Conservation (phyloP, 1,284 basidiomycete genomes). For the Puccinia horiana region DNA sequence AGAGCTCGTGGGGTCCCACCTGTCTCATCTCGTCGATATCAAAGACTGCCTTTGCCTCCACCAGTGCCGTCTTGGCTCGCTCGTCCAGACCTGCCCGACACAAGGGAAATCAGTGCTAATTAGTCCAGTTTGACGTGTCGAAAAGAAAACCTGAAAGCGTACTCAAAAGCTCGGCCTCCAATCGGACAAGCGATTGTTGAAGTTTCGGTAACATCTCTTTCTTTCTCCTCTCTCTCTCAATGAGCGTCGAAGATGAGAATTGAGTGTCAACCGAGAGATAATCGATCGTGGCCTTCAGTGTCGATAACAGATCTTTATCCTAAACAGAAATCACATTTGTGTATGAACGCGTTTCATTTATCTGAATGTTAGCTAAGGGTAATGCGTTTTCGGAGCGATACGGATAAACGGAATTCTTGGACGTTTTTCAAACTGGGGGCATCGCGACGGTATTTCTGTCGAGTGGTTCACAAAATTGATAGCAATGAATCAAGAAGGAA, state of each 20-base stretch:
- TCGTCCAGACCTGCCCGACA: slow-evolving; percentile 35
- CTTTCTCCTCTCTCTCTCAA: slow-evolving; percentile 31
- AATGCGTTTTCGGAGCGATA: background rate
- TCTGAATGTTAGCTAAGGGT: background rate
- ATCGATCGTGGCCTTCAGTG: slow-evolving; percentile 40
- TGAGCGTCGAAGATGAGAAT: background rate
- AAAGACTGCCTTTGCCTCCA: slow-evolving; percentile 45
- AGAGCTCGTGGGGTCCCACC: slow-evolving; percentile 43
- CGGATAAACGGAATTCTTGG: background rate
- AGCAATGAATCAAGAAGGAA: background rate
- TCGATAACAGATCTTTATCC: slow-evolving; percentile 45
- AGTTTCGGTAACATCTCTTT: slow-evolving; percentile 36
- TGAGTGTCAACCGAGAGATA: slow-evolving; percentile 39
- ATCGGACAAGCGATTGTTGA: slow-evolving; percentile 15
- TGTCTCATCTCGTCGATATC: slow-evolving; percentile 44
- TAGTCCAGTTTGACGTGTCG: background rate
- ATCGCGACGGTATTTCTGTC: background rate
- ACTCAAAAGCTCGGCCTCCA: slow-evolving; percentile 47
- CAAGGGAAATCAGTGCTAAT: background rate
- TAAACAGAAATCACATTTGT: background rate
- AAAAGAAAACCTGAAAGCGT: background rate
- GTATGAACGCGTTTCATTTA: background rate
- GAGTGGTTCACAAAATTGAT: background rate
- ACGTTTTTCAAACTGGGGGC: background rate
- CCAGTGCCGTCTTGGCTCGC: slow-evolving; percentile 37